Evolutionary conservation across 176 grass and related monocot species (phyloP).

Genomic region (Oryza longistaminata): DNA sequence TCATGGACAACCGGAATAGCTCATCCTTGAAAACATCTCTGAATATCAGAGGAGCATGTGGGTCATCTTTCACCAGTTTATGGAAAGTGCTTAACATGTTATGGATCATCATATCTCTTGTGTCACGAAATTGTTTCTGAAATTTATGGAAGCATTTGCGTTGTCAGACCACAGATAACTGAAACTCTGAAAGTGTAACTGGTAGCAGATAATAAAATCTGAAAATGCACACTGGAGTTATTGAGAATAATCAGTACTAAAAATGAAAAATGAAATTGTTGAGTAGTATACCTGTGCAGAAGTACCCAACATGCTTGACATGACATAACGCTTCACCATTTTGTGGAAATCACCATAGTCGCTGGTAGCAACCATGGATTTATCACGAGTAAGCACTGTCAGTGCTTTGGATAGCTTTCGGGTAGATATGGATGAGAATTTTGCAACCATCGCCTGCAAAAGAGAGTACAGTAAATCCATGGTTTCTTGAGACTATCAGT

Average conservation of each 20-base stretch:
- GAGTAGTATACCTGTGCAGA: constrained; percentile 59
- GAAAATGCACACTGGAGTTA: not conserved
- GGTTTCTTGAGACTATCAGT: not conserved
- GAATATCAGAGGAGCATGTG: constrained; percentile 58
- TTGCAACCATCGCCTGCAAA: constrained; percentile 80
- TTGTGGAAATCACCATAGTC: constrained; percentile 91
- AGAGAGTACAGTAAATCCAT: not conserved
- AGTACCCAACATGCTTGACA: constrained; percentile 65
- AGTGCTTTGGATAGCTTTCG: constrained; percentile 79
- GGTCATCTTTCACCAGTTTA: constrained; percentile 41
- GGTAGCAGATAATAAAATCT: not conserved
- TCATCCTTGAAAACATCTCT: constrained; percentile 73
- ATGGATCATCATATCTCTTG: constrained; percentile 59
- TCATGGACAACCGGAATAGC: constrained; percentile 67
- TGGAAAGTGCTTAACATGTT: constrained; percentile 58
- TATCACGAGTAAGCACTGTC: constrained; percentile 59
- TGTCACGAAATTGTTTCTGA: constrained; percentile 65
- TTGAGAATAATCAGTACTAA: not conserved
- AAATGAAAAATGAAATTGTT: not conserved
- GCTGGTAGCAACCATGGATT: constrained; percentile 82
- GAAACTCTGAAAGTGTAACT: not conserved
- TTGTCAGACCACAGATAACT: not conserved
- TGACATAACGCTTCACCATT: constrained; percentile 76
- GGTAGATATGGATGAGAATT: constrained; percentile 80
- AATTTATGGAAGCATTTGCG: constrained; percentile 21